A percentile compares a stretch with the other conserved stretches of the same genome.
phyloP scores from a whole-genome alignment of 257 asterid genomes.

The Solanum lycopersicoides region DNA sequence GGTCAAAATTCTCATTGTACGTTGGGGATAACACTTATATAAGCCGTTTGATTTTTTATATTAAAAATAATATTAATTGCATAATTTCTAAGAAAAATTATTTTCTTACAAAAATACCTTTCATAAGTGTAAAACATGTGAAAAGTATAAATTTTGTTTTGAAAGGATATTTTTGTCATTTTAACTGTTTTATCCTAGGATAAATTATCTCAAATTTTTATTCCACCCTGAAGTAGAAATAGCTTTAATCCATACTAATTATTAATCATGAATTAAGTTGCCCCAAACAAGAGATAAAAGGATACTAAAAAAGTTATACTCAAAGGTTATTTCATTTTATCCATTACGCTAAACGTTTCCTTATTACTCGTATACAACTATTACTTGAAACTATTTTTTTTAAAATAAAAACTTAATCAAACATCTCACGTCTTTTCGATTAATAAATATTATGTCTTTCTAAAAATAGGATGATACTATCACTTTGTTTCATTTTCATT shows the following conservation, averaged over 20 bases:
- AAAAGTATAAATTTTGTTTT: no score
- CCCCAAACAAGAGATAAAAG: not conserved
- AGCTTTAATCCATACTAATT: not conserved
- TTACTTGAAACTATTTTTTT: no score
- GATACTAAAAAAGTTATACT: not conserved
- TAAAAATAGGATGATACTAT: not conserved
- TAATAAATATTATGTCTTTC: no score
- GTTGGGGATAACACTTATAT: not conserved
- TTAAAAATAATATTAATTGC: no score
- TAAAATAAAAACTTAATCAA: not conserved
- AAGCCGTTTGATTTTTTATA: no score
- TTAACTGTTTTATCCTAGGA: not conserved
- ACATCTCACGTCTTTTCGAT: no score
- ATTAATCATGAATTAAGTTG: not conserved
- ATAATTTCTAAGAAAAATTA: no score
- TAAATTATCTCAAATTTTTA: no score
- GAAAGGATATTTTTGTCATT: no score
- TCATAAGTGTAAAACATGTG: not conserved
- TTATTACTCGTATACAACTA: not conserved
- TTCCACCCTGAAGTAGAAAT: no score
- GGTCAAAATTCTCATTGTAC: not conserved
- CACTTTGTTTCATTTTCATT: not conserved
- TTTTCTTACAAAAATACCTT: not conserved
- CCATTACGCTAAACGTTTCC: not conserved
- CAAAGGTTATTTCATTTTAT: not conserved